phyloP scores from a whole-genome alignment of 2,329 filamentous ascomycete genomes.

The Colletotrichum spinosum region DNA sequence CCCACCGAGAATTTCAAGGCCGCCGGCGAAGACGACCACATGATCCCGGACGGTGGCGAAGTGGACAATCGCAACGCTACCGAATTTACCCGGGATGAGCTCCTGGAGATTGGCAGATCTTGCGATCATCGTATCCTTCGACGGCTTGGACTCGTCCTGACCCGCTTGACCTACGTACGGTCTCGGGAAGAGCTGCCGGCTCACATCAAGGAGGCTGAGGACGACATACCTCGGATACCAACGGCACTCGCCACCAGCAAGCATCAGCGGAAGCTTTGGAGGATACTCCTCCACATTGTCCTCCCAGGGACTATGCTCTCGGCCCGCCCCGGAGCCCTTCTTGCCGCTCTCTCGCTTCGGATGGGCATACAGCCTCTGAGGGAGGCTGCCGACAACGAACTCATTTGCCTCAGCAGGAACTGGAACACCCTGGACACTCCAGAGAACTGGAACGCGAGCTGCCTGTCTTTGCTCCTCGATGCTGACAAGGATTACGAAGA shows the following conservation, averaged over 20 bases:
- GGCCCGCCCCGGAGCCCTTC: slow-evolving; percentile 55
- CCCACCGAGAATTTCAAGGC: slow-evolving; percentile 55
- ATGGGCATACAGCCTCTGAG: slow-evolving; percentile 58
- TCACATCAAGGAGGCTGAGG: slow-evolving; percentile 51
- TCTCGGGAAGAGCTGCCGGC: slow-evolving; percentile 54
- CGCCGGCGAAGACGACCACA: slow-evolving; percentile 32
- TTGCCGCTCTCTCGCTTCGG: slow-evolving; percentile 60
- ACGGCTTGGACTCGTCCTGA: slow-evolving; percentile 59
- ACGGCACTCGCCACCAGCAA: slow-evolving; percentile 51
- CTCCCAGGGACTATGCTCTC: slow-evolving; percentile 61
- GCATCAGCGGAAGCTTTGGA: slow-evolving; percentile 57
- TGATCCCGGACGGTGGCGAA: slow-evolving; percentile 40
- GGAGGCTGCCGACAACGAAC: slow-evolving; percentile 53
- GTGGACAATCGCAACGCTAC: slow-evolving; percentile 43
- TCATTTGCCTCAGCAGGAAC: slow-evolving; percentile 52
- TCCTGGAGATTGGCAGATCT: slow-evolving; percentile 63
- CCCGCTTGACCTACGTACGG: slow-evolving; percentile 56
- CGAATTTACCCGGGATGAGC: slow-evolving; percentile 56
- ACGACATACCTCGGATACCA: slow-evolving; percentile 56
- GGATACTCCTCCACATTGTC: slow-evolving; percentile 59
- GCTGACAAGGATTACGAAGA: slow-evolving; percentile 53
- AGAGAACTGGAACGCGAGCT: slow-evolving; percentile 62
- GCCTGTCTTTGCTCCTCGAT: slow-evolving; percentile 58
- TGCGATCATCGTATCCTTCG: slow-evolving; percentile 61
- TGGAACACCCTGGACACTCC: slow-evolving; percentile 62